These are phyloP conservation scores for Neotropicomus parvogracilis DNA, from an alignment of 1,284 basidiomycete genomes.

Conservation along the genomic window DNA sequence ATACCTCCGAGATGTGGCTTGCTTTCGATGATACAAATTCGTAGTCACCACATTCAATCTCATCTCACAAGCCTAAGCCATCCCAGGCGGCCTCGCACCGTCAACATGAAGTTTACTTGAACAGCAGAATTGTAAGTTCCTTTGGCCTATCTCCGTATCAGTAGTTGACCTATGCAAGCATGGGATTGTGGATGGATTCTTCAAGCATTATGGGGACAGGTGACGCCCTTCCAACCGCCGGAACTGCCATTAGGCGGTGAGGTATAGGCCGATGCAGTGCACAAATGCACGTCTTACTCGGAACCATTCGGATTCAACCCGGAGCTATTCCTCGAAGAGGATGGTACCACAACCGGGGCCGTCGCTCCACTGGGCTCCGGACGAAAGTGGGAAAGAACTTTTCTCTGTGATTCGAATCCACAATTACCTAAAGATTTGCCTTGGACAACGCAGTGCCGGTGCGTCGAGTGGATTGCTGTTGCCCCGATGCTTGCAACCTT, in stretches of 20 bases:
- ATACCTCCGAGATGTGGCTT: conserved; percentile 28
- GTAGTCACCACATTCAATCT: conserved; percentile 8
- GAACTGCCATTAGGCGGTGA: conserved; percentile 25
- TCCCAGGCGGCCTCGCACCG: conserved; percentile 21
- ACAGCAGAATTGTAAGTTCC: conserved; percentile 19
- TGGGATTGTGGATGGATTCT: conserved; percentile 23
- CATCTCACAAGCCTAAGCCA: neutral
- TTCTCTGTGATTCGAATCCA: neutral
- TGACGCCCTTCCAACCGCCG: conserved; percentile 32
- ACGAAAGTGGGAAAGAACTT: conserved; percentile 31
- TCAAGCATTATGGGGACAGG: conserved; percentile 27
- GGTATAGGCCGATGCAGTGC: conserved; percentile 25
- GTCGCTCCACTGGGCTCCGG: conserved; percentile 40
- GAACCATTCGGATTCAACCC: conserved; percentile 42
- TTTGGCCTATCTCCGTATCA: neutral
- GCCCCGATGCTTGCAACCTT: conserved; percentile 25
- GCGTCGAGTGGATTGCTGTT: conserved; percentile 28
- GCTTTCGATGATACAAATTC: conserved; percentile 25
- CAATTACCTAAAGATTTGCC: conserved; percentile 12
- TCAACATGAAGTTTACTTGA: conserved; percentile 25
- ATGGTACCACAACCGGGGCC: conserved; percentile 28
- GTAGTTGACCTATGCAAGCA: conserved; percentile 16
- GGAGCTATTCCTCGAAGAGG: conserved; percentile 36
- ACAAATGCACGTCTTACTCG: conserved; percentile 21
- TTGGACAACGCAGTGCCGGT: conserved; percentile 41